Base-by-base conservation (phyloP, 148 eudicot genomes). In the Fallopia convolvulus region DNA sequence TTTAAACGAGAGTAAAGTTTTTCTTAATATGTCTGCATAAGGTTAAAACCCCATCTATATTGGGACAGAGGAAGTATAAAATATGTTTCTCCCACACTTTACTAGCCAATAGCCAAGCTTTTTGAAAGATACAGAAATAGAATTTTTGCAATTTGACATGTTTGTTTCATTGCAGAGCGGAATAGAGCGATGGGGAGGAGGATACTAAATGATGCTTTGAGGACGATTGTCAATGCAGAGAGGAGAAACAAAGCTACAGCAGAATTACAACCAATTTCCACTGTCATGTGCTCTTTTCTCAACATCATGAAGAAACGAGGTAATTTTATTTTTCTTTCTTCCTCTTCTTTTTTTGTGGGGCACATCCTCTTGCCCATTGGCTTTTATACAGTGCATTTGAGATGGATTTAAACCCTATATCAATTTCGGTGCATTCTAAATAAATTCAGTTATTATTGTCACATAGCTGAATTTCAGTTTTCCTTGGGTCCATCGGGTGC, bases 301-400 rank as follows among this genome's bases (percentile, higher is more conserved):
- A 80, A 74, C 39, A 94, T 94, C 84, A 92, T 94, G 98, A 92
- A 94, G 79, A 73, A 83, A 52, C 85, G 98, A 89, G 98, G 98
- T 94, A 58, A 12, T 8, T n/a, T 23, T 66, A 8, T 46, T 44
- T 23, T 72, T 58, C 33, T 56, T 55, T 44, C 47, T 44, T 18
- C 23, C 2, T 55, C 23, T n/a, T 20, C n/a, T 55, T 55, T 17
- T 26, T 26, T 26, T 26, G 30, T 26, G 30, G 30, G 30, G 30
- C 30, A 1, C 1, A 26, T 26, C 30, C 30, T 26, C 30, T 26
- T 26, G 30, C 30, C 1, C 30, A 26, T 26, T 26, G 30, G 30
- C 30, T 26, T 26, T 26, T 26, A 26, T 26, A 26, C 30, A 26
- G 30, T 26, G 30, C 30, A 0, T 26, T 26, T 26, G 30, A 26